Conservation (phyloP, 176 grass and related monocot genomes). For the Zoysia pacifica region DNA sequence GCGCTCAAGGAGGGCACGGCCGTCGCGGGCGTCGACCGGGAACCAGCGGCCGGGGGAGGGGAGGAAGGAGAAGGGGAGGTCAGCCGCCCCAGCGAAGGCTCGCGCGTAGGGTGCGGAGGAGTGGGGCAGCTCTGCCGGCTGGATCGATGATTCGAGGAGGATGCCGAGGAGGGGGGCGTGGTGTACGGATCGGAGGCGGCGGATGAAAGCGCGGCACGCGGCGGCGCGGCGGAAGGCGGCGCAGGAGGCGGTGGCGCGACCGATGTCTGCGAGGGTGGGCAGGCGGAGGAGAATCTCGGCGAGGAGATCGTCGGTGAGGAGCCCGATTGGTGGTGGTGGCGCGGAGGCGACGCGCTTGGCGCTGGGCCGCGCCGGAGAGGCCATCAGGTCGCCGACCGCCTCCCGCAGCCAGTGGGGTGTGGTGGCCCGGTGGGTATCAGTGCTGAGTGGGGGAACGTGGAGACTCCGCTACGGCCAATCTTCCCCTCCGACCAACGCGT, state of each 20-base stretch:
- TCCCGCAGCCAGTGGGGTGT: not conserved
- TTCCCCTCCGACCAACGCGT: no score
- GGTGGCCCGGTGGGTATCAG: no score
- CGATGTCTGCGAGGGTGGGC: constrained; percentile 26
- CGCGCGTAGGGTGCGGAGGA: constrained; percentile 20
- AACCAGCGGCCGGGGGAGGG: constrained; percentile 5
- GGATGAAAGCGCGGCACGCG: constrained; percentile 19
- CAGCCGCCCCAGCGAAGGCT: constrained; percentile 26
- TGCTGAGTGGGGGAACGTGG: not conserved
- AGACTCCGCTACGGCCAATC: no score
- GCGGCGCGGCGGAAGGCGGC: constrained; percentile 11
- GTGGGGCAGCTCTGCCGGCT: constrained; percentile 31
- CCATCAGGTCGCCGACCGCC: constrained; percentile 8
- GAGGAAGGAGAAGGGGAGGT: constrained; percentile 40
- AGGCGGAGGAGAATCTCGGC: constrained; percentile 43
- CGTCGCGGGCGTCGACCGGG: constrained; percentile 17
- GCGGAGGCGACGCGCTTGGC: not conserved
- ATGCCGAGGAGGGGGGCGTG: constrained; percentile 19
- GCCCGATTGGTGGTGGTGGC: not conserved
- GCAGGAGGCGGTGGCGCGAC: constrained; percentile 29
- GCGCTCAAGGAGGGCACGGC: constrained; percentile 35
- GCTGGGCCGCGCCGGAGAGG: not conserved
- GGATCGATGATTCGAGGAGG: not conserved
- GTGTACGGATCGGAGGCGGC: constrained; percentile 33
- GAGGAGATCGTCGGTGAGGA: constrained; percentile 37